Conservation (phyloP, 257 asterid genomes). For the Forsythia suspensa region DNA sequence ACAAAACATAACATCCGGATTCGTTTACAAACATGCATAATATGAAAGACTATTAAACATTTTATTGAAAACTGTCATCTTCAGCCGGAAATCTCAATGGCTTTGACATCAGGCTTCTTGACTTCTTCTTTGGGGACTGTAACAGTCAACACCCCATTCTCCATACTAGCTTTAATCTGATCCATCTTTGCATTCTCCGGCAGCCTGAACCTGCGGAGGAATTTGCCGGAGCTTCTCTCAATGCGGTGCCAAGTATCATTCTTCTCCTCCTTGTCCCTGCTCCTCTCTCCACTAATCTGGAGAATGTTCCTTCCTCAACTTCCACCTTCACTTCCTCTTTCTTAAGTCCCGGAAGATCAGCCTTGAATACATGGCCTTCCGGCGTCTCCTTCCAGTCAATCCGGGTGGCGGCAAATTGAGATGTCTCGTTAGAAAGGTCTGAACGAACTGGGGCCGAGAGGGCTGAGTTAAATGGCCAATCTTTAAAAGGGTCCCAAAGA, state of each 20-base stretch:
- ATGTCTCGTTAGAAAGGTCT: constrained; percentile 13
- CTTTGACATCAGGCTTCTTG: constrained; percentile 26
- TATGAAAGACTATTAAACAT: no score
- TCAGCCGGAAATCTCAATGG: constrained; percentile 30
- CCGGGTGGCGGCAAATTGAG: constrained; percentile 19
- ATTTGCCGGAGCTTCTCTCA: constrained; percentile 38
- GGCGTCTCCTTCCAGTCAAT: constrained; percentile 32
- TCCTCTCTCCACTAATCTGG: constrained; percentile 41
- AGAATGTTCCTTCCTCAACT: constrained; percentile 36
- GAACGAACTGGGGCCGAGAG: background rate
- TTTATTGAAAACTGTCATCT: background rate
- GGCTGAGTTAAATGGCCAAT: constrained; percentile 9
- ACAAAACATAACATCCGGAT: no score
- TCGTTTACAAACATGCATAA: no score
- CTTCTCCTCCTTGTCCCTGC: constrained; percentile 40
- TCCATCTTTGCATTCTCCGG: constrained; percentile 33
- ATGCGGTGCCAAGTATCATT: constrained; percentile 44
- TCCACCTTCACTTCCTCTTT: constrained; percentile 42
- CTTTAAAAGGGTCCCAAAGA: constrained; percentile 19
- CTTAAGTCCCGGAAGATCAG: constrained; percentile 36
- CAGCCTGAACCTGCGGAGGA: constrained; percentile 32
- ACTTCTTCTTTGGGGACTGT: constrained; percentile 27
- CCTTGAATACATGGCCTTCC: constrained; percentile 37
- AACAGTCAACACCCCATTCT: constrained; percentile 35
- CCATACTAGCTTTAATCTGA: constrained; percentile 28